These are phyloP conservation scores for Penicillium sp. DNA, from an alignment of 2,329 filamentous ascomycete species.

Conservation along the genomic window DNA sequence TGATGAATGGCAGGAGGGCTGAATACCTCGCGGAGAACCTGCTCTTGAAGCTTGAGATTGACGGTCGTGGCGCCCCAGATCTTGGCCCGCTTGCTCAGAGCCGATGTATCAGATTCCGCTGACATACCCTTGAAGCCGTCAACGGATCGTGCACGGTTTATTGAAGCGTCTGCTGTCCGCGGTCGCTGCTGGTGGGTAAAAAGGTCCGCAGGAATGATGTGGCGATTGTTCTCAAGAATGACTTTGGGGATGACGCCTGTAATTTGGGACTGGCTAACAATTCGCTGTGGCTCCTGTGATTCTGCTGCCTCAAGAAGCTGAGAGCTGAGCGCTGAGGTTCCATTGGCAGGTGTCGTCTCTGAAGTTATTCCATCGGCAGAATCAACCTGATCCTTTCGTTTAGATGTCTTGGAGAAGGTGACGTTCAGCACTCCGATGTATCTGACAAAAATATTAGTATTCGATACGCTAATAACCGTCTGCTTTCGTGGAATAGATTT, in stretches of 20 bases:
- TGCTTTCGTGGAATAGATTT: background rate
- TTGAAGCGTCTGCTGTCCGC: slow-evolving; percentile 33
- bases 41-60: slow-evolving; percentile 81
- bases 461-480: background rate
- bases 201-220: slow-evolving; percentile 84
- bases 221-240: slow-evolving; percentile 88
- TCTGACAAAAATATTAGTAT: slow-evolving; percentile 37
- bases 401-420: slow-evolving; percentile 81
- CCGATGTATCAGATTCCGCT: slow-evolving; percentile 19
- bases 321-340: slow-evolving; percentile 11
- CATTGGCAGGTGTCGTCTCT: slow-evolving; percentile 13
- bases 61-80: slow-evolving; percentile 90
- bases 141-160: slow-evolving; percentile 21
- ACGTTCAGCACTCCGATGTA: slow-evolving; percentile 98
- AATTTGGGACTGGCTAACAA: slow-evolving; percentile 74
- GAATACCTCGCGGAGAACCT: slow-evolving; percentile 91
- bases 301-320: slow-evolving; percentile 25
- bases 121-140: slow-evolving; percentile 20
- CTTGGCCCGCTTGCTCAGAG: slow-evolving; percentile 49
- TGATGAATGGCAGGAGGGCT: slow-evolving; percentile 79
- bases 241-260: slow-evolving; percentile 78
- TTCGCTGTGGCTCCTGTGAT: slow-evolving; percentile 48
- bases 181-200: slow-evolving; percentile 60
- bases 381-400: slow-evolving; percentile 49
- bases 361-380: slow-evolving; percentile 14